Conservation (phyloP, 139 green algal species). For the Chlamydomonas urium region DNA sequence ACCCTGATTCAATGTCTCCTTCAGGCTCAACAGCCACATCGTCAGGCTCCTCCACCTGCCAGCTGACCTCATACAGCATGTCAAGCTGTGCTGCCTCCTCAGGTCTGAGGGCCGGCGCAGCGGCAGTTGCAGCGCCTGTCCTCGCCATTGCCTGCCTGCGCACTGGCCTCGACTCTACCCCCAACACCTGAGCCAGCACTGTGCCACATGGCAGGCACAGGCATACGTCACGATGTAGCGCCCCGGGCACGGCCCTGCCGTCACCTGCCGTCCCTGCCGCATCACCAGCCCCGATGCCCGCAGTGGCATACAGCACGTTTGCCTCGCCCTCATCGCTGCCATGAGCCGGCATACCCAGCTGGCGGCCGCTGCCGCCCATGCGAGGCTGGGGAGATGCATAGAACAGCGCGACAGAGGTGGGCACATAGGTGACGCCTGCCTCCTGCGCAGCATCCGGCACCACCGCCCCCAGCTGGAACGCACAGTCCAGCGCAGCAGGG, state of each 20-base stretch:
- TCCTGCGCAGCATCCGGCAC: not conserved
- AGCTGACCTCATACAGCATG: slow-evolving; percentile 34
- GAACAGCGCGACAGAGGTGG: slow-evolving; percentile 1
- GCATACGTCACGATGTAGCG: too few species aligned
- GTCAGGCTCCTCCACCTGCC: slow-evolving; percentile 23
- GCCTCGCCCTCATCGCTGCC: too few species aligned
- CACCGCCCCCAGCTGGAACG: slow-evolving; percentile 59
- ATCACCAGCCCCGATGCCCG: too few species aligned
- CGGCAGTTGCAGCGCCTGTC: not conserved
- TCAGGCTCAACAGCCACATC: not conserved
- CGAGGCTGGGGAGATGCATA: not conserved
- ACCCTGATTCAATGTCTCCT: not conserved
- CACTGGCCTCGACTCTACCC: too few species aligned
- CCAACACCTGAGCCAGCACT: too few species aligned
- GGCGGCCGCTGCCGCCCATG: not conserved
- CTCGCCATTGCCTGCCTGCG: too few species aligned
- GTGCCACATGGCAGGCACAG: too few species aligned
- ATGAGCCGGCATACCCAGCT: too few species aligned
- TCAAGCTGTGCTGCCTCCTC: not conserved
- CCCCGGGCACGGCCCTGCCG: too few species aligned
- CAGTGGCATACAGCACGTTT: too few species aligned
- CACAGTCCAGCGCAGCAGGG: slow-evolving; percentile 46
- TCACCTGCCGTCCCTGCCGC: too few species aligned
- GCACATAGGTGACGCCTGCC: slow-evolving; percentile 3
- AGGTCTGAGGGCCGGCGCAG: not conserved